Base-by-base conservation (phyloP, 2,329 filamentous ascomycete species). In the Beauveria sp. region DNA sequence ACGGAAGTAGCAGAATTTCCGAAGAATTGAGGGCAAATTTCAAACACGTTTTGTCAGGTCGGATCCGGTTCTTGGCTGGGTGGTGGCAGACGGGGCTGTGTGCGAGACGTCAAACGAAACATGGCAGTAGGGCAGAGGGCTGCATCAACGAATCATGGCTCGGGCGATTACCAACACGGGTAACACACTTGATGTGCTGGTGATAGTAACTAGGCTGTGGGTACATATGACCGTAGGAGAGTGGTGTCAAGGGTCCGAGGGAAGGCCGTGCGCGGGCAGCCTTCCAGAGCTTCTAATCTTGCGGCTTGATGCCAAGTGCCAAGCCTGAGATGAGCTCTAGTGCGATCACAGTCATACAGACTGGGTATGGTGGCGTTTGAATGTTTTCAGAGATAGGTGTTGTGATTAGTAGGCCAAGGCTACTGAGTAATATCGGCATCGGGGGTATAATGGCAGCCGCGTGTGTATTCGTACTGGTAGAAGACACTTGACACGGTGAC, bases 81-180 rank as follows among this genome's bases (percentile, higher is more conserved):
- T 9, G 24, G 18, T 53, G 41, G 26, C 24, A 40, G 47, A 59
- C 7, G 47, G 40, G 24, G 47, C 10, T 34, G 9, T 18, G 58
- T 47, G 14, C 40, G 57, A 59, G 57, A 59, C 57, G 50, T 40
- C 40, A 37, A 59, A 53, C 57, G 57, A 59, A 59, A 37, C 30
- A 34, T 20, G n/a, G 24, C 30, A 34, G 26, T 20, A 30, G 50
- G 30, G 20, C 30, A 50, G 24, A 34, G 18, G 26, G 34, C 18
- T 47, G 43, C 12, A 16, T 24, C 3, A 37, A 59, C 48, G 47
- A 53, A 59, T 52, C 14, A 24, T 10, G 10, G 24, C 24, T 10
- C 7, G 24, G 54, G 5, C 16, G 7, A 30, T 20, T 30, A 24
- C 8, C 24, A 14, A 43, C 16, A 34, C 48, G 18, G 30, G 20